Evolutionary conservation across 768 basidiomycete genomes (phyloP).

Genomic region (Boletus rex-veris): DNA sequence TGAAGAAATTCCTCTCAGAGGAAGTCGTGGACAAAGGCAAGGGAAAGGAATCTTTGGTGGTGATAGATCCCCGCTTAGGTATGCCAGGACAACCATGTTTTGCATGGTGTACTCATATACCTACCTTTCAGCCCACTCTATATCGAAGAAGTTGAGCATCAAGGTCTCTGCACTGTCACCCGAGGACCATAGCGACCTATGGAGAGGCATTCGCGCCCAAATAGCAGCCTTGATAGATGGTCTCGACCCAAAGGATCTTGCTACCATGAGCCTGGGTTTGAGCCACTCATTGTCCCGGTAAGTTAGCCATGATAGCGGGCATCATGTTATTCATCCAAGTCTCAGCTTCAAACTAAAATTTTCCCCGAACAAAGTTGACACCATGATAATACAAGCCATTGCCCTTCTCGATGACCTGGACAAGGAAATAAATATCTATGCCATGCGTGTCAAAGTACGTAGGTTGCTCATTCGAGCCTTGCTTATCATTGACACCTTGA

Average conservation of each 20-base stretch:
- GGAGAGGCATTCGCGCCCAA: conserved; percentile 93
- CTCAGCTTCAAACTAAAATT: conserved; percentile 97
- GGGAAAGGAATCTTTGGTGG: conserved; percentile 78
- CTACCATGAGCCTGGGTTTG: conserved; percentile 96
- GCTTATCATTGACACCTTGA: conserved; percentile 3
- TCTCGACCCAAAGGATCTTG: conserved; percentile 87
- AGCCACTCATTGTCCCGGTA: conserved; percentile 95
- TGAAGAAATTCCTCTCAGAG: conserved; percentile 91
- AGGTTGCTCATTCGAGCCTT: neutral
- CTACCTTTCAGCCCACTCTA: conserved; percentile 60
- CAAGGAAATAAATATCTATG: conserved; percentile 99
- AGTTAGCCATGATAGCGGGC: conserved; percentile 16
- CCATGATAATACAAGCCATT: conserved; percentile 99
- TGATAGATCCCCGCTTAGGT: conserved; percentile 91
- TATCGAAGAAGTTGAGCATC: conserved; percentile 92
- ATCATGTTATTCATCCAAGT: conserved; percentile 4
- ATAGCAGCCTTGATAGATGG: conserved; percentile 84
- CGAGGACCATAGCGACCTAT: conserved; percentile 72
- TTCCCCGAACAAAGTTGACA: conserved; percentile 99
- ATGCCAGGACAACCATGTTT: conserved; percentile 26
- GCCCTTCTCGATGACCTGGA: conserved; percentile 96
- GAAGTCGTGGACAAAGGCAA: conserved; percentile 88
- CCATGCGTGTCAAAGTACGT: conserved; percentile 95
- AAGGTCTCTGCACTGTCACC: conserved; percentile 65
- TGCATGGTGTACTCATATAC: conserved; percentile 4